phyloP scores from a whole-genome alignment of 176 grass and related monocot species.

The Oropetium thomaeum region DNA sequence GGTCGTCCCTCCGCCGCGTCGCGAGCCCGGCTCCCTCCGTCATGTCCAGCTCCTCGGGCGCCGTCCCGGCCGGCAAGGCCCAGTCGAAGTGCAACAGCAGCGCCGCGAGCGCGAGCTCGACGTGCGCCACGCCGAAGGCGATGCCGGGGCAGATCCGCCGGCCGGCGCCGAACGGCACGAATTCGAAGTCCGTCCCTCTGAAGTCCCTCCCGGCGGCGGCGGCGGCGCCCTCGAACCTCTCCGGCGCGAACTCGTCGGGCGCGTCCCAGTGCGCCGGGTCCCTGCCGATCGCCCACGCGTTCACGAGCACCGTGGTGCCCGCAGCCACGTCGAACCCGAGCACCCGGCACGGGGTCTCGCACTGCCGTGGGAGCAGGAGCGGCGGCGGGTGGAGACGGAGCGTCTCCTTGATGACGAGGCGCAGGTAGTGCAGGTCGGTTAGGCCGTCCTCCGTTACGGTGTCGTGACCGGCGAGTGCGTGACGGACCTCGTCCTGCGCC shows the following conservation, averaged over 20 bases:
- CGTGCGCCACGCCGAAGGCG: slow-evolving; percentile 41
- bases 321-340: slow-evolving; percentile 38
- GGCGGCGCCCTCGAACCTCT: slow-evolving; percentile 25
- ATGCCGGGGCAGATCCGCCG: slow-evolving; percentile 55
- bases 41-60: slow-evolving; percentile 38
- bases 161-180: slow-evolving; percentile 44
- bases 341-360: slow-evolving; percentile 22
- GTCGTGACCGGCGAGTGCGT: neutral
- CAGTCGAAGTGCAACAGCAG: slow-evolving; percentile 63
- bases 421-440: slow-evolving; percentile 21
- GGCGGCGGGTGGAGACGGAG: slow-evolving; percentile 55
- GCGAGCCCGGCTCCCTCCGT: slow-evolving; percentile 31
- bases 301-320: slow-evolving; percentile 37
- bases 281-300: slow-evolving; percentile 58
- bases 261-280: slow-evolving; percentile 43
- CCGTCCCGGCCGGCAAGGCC: neutral
- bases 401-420: slow-evolving; percentile 46
- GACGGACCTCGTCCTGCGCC: slow-evolving; percentile 37
- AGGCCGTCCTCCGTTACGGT: slow-evolving; percentile 30
- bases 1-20: neutral
- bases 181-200: slow-evolving; percentile 47
- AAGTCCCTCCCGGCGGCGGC: slow-evolving; percentile 21
- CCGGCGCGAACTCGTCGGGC: slow-evolving; percentile 41
- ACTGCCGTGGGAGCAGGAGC: slow-evolving; percentile 33
- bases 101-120: slow-evolving; percentile 46